Evolutionary conservation across 2,329 filamentous ascomycete species (phyloP), one percentile per base, ranked within the genome.

Genomic region (Coniochaeta pulveracea): DNA sequence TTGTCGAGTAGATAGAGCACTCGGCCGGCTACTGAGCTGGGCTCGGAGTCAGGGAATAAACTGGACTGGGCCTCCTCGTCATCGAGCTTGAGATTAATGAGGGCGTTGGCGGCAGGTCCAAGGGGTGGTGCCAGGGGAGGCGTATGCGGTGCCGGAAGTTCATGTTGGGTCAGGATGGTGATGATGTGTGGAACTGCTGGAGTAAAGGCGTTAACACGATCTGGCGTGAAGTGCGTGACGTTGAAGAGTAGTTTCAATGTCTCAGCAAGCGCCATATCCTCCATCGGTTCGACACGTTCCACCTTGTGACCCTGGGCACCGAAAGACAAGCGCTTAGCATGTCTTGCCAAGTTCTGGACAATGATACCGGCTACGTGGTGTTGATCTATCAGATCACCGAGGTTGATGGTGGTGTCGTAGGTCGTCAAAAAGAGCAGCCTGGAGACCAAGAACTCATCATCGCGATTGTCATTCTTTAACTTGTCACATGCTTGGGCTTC

Each of bases 171-270:
- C 19, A 96, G 62, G 12, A 95, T 69, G 27, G 72, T 70, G 36
- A 88, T 63, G 18, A 96, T 72, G 38, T 76, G 66, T 9, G 76
- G 69, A 26, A 93, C 68, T 3, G 80, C 75, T 15, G 70, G 60
- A 2, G 74, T 74, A 49, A 95, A 93, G 1, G 64, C 57, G 1
- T 62, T 52, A 4, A 61, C 57, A 17, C 79, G 65, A 26, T 77
- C 66, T 4, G 76, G 73, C 43, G 79, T 80, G 47, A 78, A 76
- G 46, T 88, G 78, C 2, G 81, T 82, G 34, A 94, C 66, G 54
- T 95, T 95, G 65, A 93, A 96, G 33, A 93, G 60, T 25, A 96
- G 66, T 49, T 93, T 95, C 32, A 91, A 61, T 0, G 82, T 89
- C 54, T 96, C 89, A 7, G 67, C 68, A 23, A 96, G 65, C 1